Base-by-base conservation (phyloP, 1,284 basidiomycete species). In the Clitocybe nebularis region DNA sequence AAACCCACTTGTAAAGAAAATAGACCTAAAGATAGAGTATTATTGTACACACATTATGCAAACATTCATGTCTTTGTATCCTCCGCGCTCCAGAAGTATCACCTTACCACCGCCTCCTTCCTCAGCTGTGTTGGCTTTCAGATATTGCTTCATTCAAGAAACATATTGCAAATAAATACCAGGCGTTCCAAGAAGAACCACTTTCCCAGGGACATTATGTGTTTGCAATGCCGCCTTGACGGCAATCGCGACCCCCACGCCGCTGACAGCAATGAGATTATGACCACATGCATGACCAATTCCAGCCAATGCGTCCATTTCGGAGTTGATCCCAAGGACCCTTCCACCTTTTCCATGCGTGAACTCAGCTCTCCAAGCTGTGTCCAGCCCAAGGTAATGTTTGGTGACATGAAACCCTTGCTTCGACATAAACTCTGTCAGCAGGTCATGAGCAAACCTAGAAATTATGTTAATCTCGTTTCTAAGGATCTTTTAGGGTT, bases 151-250 rank as follows among this genome's bases (percentile, higher is more conserved):
- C 25, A 44, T 9, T 23, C 13, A 11, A 20, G 6, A 30, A 21
- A 13, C n/a, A 16, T 5, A 39, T 19, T 6, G 2, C 13, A 37
- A 17, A 22, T 20, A 28, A 41, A 23, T 63, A 84, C 84, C 84
- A 44, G 92, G 91, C 3, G 92, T 94, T 17, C 92, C 91, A 3
- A 94, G 69, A 21, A 94, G 71, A 34, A 92, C 67, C 10, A 94
- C 71, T 41, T 73, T 86, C 1, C 89, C 92, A 1, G 81, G 55
- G 26, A 89, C 70, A 51, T 81, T 62, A 53, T 83, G 76, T 44
- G 77, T 69, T 57, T 79, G 64, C 54, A 93, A 61, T 4, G 83
- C 83, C 21, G 74, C 71, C 54, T 83, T 85, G 40, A 89, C 67
- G 4, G 81, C 84, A 39, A 90, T 62, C 5, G 89, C 82, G 10